A percentile compares a stretch with the other conserved stretches of the same genome.
These are phyloP conservation scores for Pyrenophora tritici-repentis DNA, from an alignment of 2,329 filamentous ascomycete genomes.

Conservation along the genomic window DNA sequence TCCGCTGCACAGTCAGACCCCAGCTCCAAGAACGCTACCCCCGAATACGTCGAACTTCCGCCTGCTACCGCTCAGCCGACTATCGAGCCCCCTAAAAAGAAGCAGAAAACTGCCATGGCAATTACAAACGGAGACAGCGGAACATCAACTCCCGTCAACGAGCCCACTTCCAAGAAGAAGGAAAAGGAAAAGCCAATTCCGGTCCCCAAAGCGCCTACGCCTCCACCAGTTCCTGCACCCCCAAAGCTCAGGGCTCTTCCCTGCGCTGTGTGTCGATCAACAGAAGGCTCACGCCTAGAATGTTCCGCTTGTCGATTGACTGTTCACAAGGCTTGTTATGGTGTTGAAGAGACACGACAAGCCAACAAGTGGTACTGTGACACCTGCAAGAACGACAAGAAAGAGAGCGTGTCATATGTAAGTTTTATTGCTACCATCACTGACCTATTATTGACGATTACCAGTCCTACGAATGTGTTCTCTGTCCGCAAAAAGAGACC, in stretches of 20 bases:
- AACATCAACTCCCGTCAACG: constrained; percentile 48
- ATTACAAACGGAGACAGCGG: constrained; percentile 55
- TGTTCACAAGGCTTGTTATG: constrained; percentile 91
- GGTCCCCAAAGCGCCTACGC: constrained; percentile 52
- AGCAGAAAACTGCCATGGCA: constrained; percentile 54
- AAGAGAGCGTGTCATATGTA: constrained; percentile 88
- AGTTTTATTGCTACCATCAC: constrained; percentile 39
- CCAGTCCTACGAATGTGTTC: constrained; percentile 85
- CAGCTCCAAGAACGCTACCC: constrained; percentile 28
- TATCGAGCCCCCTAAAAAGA: constrained; percentile 64
- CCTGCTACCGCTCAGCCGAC: constrained; percentile 29
- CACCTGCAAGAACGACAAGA: constrained; percentile 93
- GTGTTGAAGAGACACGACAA: constrained; percentile 72
- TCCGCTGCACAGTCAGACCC: constrained; percentile 43
- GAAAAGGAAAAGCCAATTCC: constrained; percentile 53
- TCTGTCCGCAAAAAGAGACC: constrained; percentile 83
- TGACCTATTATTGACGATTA: constrained; percentile 22
- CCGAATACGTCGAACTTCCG: constrained; percentile 37
- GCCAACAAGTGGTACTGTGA: constrained; percentile 88
- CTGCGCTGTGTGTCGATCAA: constrained; percentile 80
- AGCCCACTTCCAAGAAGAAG: constrained; percentile 49
- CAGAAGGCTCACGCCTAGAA: constrained; percentile 65
- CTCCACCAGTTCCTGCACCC: constrained; percentile 72
- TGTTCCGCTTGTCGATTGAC: constrained; percentile 90
- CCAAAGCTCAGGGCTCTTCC: constrained; percentile 79